These are phyloP conservation scores for Phoma herbarum DNA, from an alignment of 2,329 filamentous ascomycete genomes.

Conservation along the genomic window DNA sequence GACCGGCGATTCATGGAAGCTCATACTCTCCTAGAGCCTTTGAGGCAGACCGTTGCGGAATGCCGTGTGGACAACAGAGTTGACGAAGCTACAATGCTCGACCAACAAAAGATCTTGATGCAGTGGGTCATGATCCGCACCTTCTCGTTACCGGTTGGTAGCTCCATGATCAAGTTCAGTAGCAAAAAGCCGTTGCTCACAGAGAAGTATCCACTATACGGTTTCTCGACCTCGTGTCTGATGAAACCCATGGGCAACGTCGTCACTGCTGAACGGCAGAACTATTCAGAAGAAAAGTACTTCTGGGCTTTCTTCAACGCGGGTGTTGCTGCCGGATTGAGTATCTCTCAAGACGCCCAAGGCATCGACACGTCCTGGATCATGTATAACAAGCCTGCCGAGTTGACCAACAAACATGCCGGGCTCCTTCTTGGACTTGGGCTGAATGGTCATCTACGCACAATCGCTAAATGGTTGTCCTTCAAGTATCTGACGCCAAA, in stretches of 20 bases:
- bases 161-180: conserved; percentile 87
- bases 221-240: conserved; percentile 89
- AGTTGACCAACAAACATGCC: conserved; percentile 94
- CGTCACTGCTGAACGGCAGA: conserved; percentile 86
- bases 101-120: conserved; percentile 90
- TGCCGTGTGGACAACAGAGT: conserved; percentile 78
- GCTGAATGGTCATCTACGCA: conserved; percentile 92
- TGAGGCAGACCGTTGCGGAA: conserved; percentile 79
- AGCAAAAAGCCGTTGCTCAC: conserved; percentile 88
- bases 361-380: conserved; percentile 99
- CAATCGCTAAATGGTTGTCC: conserved; percentile 95
- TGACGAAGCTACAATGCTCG: conserved; percentile 86
- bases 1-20: conserved; percentile 91
- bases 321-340: conserved; percentile 89
- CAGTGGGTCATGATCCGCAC: conserved; percentile 87
- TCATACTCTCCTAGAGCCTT: conserved; percentile 82
- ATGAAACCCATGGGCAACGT: conserved; percentile 93
- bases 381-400: conserved; percentile 93
- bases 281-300: conserved; percentile 94
- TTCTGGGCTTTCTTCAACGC: conserved; percentile 99
- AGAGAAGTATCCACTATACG: conserved; percentile 87
- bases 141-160: conserved; percentile 85
- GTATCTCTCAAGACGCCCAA: conserved; percentile 87
- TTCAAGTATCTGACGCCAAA: conserved; percentile 99
- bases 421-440: conserved; percentile 91